phyloP scores from a whole-genome alignment of 352 stramenopile genomes.

The Phytopythium cucurbitacearum region DNA sequence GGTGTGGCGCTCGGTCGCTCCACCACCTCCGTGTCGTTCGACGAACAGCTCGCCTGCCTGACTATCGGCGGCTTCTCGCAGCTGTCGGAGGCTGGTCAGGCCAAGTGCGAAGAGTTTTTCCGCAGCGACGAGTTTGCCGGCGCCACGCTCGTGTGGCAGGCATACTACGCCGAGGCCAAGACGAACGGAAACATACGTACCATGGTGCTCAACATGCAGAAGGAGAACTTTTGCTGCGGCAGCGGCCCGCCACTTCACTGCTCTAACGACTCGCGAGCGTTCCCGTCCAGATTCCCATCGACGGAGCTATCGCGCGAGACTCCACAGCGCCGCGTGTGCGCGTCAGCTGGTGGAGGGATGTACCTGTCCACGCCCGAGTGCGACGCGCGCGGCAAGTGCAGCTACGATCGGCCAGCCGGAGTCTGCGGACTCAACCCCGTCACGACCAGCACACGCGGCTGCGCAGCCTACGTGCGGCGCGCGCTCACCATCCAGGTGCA shows the following conservation, averaged over 20 bases:
- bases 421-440: constrained; percentile 54
- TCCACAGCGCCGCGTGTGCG: constrained; percentile 27
- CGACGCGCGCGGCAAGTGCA: constrained; percentile 24
- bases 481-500: constrained; percentile 37
- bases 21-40: constrained; percentile 24
- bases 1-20: constrained; percentile 37
- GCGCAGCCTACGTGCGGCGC: constrained; percentile 40
- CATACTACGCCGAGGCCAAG: constrained; percentile 50
- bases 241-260: constrained; percentile 55
- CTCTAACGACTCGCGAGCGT: constrained; percentile 30
- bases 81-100: constrained; percentile 25
- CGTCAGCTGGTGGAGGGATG: constrained; percentile 8
- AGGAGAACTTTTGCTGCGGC: constrained; percentile 66
- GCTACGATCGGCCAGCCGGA: constrained; percentile 64
- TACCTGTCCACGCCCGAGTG: constrained; percentile 59
- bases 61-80: constrained; percentile 53
- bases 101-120: constrained; percentile 44
- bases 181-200: constrained; percentile 34
- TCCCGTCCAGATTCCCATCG: constrained; percentile 38
- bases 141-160: constrained; percentile 64
- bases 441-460: constrained; percentile 40
- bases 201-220: constrained; percentile 56
- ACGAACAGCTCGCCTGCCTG: constrained; percentile 45
- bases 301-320: constrained; percentile 14
- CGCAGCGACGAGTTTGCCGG: constrained; percentile 58